A percentile compares a stretch with the other conserved stretches of the same genome.
Evolutionary conservation across 1,139 yeast species (phyloP).

Genomic region (Diutina rugosa): DNA sequence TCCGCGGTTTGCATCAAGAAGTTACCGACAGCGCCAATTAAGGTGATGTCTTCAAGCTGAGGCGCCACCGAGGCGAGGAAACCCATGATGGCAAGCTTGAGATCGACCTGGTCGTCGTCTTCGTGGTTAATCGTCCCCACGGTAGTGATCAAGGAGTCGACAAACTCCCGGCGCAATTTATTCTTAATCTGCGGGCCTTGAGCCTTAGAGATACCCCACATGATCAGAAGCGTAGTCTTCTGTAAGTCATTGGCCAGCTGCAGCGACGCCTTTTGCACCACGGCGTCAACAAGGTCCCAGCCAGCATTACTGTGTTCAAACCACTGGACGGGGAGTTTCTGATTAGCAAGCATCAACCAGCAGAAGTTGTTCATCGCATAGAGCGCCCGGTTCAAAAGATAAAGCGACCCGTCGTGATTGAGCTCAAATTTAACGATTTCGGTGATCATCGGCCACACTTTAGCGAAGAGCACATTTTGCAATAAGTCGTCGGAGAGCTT

Average conservation of each 20-base stretch:
- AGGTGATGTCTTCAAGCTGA: conserved; percentile 28
- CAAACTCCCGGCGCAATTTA: conserved; percentile 14
- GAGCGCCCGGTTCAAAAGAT: conserved; percentile 40
- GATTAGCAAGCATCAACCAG: conserved; percentile 35
- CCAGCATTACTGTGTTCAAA: conserved; percentile 14
- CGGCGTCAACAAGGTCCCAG: conserved; percentile 24
- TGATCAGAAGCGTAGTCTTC: conserved; percentile 38
- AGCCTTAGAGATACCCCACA: conserved; percentile 48
- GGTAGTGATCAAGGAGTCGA: conserved; percentile 13
- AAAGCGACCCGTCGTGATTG: conserved; percentile 13
- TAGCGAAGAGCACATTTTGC: conserved; percentile 13
- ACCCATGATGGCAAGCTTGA: conserved; percentile 26
- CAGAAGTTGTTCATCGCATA: conserved; percentile 58
- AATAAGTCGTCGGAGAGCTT: conserved; percentile 12
- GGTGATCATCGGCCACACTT: conserved; percentile 26
- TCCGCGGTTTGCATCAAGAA: conserved; percentile 22
- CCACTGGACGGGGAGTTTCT: conserved; percentile 25
- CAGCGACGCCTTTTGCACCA: conserved; percentile 4
- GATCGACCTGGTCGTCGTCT: conserved; percentile 4
- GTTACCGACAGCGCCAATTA: conserved; percentile 33
- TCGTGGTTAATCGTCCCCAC: conserved; percentile 9
- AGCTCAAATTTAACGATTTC: conserved; percentile 20
- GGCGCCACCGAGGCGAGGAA: conserved; percentile 42
- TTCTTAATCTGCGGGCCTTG: conserved; percentile 20
- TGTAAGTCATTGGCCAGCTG: conserved; percentile 9